Percentiles rank a stretch among this genome's conserved stretches.
Evolutionary conservation across 108 stramenopile genomes (phyloP).

Genomic region (Aurantiochytrium sp.): DNA sequence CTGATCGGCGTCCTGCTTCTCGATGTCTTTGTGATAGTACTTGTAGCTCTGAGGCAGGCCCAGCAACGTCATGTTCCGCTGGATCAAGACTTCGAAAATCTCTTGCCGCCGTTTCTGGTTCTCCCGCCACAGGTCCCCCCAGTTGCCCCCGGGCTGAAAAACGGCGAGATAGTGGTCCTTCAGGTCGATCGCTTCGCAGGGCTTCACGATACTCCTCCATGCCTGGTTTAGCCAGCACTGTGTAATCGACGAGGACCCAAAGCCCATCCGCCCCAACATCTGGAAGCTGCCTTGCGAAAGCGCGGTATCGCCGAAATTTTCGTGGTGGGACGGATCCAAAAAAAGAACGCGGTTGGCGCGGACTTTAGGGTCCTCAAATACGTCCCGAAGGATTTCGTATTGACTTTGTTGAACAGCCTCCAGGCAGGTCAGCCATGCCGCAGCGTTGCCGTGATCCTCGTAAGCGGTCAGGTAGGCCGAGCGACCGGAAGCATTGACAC

Average conservation of each 20-base stretch:
- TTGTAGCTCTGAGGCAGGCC: background rate
- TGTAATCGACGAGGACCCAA: background rate
- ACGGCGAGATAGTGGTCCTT: background rate
- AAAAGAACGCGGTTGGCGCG: background rate
- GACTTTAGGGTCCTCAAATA: background rate
- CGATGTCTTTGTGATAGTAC: background rate
- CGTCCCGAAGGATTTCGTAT: background rate
- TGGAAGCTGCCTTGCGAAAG: background rate
- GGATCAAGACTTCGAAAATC: background rate
- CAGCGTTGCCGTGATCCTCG: background rate
- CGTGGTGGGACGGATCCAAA: background rate
- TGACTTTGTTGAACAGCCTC: background rate
- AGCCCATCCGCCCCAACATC: background rate
- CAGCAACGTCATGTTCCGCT: background rate
- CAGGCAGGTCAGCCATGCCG: background rate
- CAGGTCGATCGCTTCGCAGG: background rate
- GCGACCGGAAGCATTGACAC: background rate
- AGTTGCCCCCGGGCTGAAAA: background rate
- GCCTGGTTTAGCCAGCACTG: no score
- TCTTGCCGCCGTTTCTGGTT: background rate
- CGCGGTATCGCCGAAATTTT: background rate
- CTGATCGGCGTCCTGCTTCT: background rate
- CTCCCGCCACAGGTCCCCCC: background rate
- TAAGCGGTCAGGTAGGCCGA: background rate
- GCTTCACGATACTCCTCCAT: no score